phyloP scores from a whole-genome alignment of 106 monocot genomes.

The Platanthera zijinensis region DNA sequence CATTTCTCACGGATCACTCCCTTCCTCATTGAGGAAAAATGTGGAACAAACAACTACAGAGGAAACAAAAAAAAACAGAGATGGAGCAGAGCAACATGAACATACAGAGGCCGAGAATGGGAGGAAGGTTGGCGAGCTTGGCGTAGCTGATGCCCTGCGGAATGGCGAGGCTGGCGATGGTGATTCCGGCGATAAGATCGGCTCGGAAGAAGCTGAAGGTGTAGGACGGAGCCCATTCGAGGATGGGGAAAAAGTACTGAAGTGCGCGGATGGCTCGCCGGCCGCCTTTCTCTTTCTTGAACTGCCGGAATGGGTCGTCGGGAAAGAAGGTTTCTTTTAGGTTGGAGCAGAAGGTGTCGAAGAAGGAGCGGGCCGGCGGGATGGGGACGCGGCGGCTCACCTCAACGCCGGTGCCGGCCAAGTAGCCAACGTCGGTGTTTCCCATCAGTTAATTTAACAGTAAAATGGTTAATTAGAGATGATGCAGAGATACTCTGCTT shows the following conservation, averaged over 20 bases:
- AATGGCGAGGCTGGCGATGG: slow-evolving; percentile 87
- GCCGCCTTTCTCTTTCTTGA: slow-evolving; percentile 28
- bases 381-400: slow-evolving; percentile 57
- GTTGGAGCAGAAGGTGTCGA: slow-evolving; percentile 42
- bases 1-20: background rate
- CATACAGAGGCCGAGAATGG: slow-evolving; percentile 79
- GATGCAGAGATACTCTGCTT: background rate
- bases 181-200: slow-evolving; percentile 73
- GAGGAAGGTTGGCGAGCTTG: slow-evolving; percentile 84
- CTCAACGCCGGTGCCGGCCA: slow-evolving; percentile 18
- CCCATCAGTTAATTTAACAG: background rate
- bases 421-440: background rate
- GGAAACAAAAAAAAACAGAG: background rate
- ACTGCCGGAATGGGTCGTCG: slow-evolving; percentile 73
- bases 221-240: slow-evolving; percentile 63
- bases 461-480: background rate
- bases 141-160: slow-evolving; percentile 99
- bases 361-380: slow-evolving; percentile 46
- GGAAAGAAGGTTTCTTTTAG: slow-evolving; percentile 88
- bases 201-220: slow-evolving; percentile 39
- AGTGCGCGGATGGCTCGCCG: slow-evolving; percentile 29
- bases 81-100: background rate
- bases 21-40: background rate
- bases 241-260: slow-evolving; percentile 57
- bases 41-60: too few species aligned